phyloP scores from a whole-genome alignment of 2,329 filamentous ascomycete species.

The Balansia obtecta region DNA sequence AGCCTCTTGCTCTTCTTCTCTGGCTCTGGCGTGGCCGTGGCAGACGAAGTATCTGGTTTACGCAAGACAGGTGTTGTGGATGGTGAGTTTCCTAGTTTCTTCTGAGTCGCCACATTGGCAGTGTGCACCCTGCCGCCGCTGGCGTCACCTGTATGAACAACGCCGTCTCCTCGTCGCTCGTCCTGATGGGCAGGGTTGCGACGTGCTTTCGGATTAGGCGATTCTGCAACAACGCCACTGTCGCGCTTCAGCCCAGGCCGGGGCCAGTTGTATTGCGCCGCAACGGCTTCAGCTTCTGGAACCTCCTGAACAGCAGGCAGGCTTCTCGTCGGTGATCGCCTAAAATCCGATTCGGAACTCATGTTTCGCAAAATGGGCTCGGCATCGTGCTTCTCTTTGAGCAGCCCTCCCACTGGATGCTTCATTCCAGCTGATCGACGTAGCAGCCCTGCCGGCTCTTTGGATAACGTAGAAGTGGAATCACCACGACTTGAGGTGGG shows the following conservation, averaged over 20 bases:
- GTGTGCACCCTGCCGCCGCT: conserved; percentile 20
- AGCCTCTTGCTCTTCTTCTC: conserved; percentile 23
- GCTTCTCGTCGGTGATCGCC: conserved; percentile 29
- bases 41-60: conserved; percentile 20
- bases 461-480: conserved; percentile 7
- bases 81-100: conserved; percentile 19
- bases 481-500: conserved; percentile 24
- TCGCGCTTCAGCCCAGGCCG: conserved; percentile 26
- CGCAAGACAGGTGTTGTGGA: conserved; percentile 26
- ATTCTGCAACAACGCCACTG: conserved; percentile 24
- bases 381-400: conserved; percentile 19
- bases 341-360: conserved; percentile 24
- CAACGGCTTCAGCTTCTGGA: conserved; percentile 30
- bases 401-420: conserved; percentile 17
- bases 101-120: conserved; percentile 16
- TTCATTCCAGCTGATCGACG: conserved; percentile 18
- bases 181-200: conserved; percentile 21
- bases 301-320: conserved; percentile 41
- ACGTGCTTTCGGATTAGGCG: conserved; percentile 27
- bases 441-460: conserved; percentile 16
- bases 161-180: conserved; percentile 38
- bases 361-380: conserved; percentile 11
- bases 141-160: conserved; percentile 40
- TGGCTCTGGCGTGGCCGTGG: conserved; percentile 29
- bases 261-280: conserved; percentile 10